Evolutionary conservation across 352 stramenopile species (phyloP).

Genomic region (Phytophthora rubi): DNA sequence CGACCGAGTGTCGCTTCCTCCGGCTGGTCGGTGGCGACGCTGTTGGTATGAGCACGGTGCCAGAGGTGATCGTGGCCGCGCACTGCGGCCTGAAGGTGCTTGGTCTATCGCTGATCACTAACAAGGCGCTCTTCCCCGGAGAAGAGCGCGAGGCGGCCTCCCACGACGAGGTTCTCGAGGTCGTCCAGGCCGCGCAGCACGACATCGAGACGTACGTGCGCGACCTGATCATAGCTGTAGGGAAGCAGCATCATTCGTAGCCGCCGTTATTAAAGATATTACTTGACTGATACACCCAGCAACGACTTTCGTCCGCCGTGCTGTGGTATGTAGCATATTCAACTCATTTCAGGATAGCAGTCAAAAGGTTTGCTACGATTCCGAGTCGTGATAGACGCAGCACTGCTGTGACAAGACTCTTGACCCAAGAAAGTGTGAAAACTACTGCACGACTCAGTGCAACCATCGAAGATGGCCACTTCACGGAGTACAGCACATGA

Average conservation of each 20-base stretch:
- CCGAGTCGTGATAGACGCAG: no score
- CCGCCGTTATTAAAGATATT: not conserved
- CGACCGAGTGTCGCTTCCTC: constrained; percentile 92
- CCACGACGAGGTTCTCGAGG: constrained; percentile 93
- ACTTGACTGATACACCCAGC: not conserved
- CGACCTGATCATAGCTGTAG: constrained; percentile 17
- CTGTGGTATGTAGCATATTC: no score
- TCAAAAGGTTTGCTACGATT: no score
- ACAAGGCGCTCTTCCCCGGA: constrained; percentile 84
- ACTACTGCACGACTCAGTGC: no score
- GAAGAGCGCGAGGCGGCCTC: constrained; percentile 76
- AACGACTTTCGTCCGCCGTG: not conserved
- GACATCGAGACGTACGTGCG: constrained; percentile 27
- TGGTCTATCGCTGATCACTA: constrained; percentile 95
- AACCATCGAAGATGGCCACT: no score
- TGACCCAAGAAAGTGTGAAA: no score
- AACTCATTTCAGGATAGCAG: no score
- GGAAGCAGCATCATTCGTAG: constrained; percentile 8
- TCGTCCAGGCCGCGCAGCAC: constrained; percentile 58
- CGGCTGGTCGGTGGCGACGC: constrained; percentile 89
- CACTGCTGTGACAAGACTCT: no score
- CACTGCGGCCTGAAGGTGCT: constrained; percentile 95
- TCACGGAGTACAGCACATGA: no score
- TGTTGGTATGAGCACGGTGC: constrained; percentile 96
- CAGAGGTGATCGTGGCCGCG: constrained; percentile 94